A percentile compares a stretch with the other conserved stretches of the same genome.
phyloP scores from a whole-genome alignment of 805 yeast species.

The Myxozyma sirexii region DNA sequence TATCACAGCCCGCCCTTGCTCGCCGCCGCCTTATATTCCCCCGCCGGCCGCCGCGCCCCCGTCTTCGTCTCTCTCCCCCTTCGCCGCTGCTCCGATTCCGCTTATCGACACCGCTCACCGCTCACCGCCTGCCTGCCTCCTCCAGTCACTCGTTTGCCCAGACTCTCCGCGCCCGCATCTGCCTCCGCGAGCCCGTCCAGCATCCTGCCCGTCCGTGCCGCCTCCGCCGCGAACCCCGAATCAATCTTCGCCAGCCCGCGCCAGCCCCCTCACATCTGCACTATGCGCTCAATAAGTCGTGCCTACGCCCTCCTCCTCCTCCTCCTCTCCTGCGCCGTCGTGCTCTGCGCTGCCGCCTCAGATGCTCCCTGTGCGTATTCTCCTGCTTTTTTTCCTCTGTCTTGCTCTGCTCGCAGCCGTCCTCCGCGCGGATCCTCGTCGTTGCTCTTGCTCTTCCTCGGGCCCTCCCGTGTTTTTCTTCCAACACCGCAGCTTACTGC shows the following conservation, averaged over 20 bases:
- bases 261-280: neutral
- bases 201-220: neutral
- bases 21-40: neutral
- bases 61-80: neutral
- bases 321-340: neutral
- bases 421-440: neutral
- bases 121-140: neutral
- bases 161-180: neutral
- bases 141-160: constrained; percentile 5
- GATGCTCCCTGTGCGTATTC: constrained; percentile 17
- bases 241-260: neutral
- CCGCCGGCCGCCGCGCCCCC: neutral
- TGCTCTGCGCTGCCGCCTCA: constrained; percentile 6
- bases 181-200: neutral
- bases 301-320: constrained; percentile 5
- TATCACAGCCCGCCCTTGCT: neutral
- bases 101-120: no score
- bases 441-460: neutral
- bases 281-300: constrained; percentile 7
- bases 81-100: neutral
- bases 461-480: neutral
- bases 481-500: no score
- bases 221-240: neutral
- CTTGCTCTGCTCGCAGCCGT: neutral
- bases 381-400: neutral